Evolutionary conservation across 202 grass and related monocot species (phyloP).

Genomic region (Carex arenaria): DNA sequence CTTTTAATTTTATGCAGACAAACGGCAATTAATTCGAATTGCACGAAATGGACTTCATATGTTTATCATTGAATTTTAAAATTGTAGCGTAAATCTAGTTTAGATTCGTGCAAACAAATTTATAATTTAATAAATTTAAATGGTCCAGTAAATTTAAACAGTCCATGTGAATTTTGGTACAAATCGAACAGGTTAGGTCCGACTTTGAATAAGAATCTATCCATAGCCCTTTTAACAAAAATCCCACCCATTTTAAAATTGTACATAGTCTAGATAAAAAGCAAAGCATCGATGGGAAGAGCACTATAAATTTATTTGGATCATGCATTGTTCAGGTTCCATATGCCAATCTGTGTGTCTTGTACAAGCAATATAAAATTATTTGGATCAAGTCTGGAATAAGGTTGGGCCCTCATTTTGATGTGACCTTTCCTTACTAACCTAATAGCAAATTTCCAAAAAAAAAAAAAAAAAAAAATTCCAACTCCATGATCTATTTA

Average conservation of each 20-base stretch:
- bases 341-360: background rate
- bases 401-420: background rate
- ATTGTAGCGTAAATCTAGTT: no score
- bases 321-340: background rate
- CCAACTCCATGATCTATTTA: background rate
- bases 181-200: no score
- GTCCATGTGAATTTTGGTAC: no score
- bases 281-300: conserved; percentile 7
- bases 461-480: background rate
- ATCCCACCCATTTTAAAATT: background rate
- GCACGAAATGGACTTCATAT: background rate
- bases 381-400: background rate
- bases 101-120: no score
- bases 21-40: no score
- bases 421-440: background rate
- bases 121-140: no score
- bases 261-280: background rate
- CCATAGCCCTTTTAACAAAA: no score
- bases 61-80: background rate
- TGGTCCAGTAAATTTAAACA: no score
- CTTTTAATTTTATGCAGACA: no score
- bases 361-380: background rate
- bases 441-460: background rate
- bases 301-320: background rate
- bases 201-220: no score